Base-by-base conservation (phyloP, 177 flowering plant species). In the Tripterygium wilfordii region DNA sequence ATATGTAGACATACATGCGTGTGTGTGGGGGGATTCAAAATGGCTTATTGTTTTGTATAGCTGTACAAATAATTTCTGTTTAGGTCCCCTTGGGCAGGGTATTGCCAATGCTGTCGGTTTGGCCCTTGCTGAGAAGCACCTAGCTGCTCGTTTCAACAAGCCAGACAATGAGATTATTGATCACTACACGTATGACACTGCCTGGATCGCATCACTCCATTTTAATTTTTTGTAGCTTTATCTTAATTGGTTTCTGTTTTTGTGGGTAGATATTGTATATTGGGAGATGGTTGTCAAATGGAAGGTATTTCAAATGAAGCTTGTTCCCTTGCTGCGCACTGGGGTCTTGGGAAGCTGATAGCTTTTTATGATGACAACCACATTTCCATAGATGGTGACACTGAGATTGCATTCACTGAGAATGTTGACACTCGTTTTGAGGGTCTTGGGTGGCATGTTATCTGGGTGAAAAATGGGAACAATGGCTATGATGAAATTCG, bases 261-360 rank as follows among this genome's bases (percentile, higher is more conserved):
- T 7, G 41, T 37, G 5, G 8, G 22, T 52, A 91, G 98, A 27
- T 91, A 83, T 66, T 48, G 6, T 28, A 80, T 92, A 5, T 57
- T 92, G 54, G 98, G 98, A 12, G 98, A 92, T 82, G 98, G 98
- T 24, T 92, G 98, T 65, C 90, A 82, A 61, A 92, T 92, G 98
- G 98, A 92, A 58, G 98, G 98, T 0, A 68, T 92, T 63, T 48
- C 96, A 30, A 74, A 89, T 58, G 98, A 92, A 72, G 96, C 78
- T 52, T 74, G 76, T 52, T 89, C 97, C 22, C 76, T 89, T 48
- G 97, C 96, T 56, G 97, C 72, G 0, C 96, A 87, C 24, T 87
- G 90, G 97, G 87, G 87, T 25, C 97, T 90, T 40, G 85, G 83
- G 18, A 90, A 90, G 74, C 66, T 90, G 60, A 90, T 82, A 54